Conservation (phyloP, 306 rosid species). For the Hippophae rhamnoides region DNA sequence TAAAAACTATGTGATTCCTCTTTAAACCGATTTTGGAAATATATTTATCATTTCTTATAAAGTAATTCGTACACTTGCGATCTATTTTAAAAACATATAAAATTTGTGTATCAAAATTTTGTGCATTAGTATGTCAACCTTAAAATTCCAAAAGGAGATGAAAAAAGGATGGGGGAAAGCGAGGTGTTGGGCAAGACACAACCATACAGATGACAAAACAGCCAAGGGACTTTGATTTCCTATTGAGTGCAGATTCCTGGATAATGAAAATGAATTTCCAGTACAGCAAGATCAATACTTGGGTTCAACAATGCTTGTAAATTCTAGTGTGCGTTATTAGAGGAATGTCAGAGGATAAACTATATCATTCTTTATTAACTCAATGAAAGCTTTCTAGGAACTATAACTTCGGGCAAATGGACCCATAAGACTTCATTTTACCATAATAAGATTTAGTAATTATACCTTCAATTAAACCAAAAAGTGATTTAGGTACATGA, state of each 20-base stretch:
- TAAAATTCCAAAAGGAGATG: background rate
- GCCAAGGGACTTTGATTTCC: background rate
- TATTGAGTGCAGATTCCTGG: background rate
- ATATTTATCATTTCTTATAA: no score
- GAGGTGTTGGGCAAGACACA: background rate
- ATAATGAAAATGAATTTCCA: background rate
- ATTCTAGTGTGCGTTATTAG: background rate
- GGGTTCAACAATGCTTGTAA: background rate
- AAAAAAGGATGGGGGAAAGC: background rate
- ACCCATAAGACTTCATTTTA: background rate
- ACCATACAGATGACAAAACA: no score
- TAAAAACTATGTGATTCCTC: no score
- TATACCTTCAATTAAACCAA: slow-evolving; percentile 72
- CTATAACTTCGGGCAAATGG: slow-evolving; percentile 1
- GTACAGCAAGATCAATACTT: background rate
- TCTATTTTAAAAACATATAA: no score
- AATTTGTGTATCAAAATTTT: no score
- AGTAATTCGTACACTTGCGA: no score
- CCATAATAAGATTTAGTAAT: slow-evolving; percentile 2
- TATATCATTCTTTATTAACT: no score
- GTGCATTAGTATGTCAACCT: no score
- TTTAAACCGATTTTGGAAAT: no score
- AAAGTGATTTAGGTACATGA: slow-evolving; percentile 66
- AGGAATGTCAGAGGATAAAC: background rate
- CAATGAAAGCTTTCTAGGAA: no score